Percentiles rank a stretch among this genome's conserved stretches.
These are phyloP conservation scores for Phytophthora macrochlamydospora DNA, from an alignment of 352 stramenopile species.

Conservation along the genomic window DNA sequence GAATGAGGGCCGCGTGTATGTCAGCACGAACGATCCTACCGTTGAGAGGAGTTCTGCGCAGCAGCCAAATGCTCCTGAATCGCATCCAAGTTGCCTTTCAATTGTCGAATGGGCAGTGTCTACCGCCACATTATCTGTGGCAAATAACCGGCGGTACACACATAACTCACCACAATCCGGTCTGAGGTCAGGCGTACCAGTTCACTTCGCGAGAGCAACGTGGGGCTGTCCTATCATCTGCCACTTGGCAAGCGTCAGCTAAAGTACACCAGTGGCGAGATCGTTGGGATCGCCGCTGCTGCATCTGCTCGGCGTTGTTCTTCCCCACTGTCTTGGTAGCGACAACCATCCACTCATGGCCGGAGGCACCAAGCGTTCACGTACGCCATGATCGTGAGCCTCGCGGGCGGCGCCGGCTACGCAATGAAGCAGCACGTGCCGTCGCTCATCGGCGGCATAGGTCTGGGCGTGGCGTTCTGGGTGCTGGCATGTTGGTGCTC, in stretches of 20 bases:
- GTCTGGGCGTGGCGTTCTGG: constrained; percentile 72
- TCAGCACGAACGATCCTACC: constrained; percentile 81
- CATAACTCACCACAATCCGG: background rate
- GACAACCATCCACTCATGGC: constrained; percentile 16
- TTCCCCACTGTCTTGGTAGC: background rate
- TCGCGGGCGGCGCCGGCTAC: constrained; percentile 69
- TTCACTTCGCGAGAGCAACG: background rate
- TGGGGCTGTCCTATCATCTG: background rate
- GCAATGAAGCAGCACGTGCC: constrained; percentile 62
- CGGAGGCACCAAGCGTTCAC: constrained; percentile 72
- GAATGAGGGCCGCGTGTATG: constrained; percentile 83
- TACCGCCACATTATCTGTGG: background rate
- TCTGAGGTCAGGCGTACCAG: background rate
- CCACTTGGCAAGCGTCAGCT: background rate
- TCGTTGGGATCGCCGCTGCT: background rate
- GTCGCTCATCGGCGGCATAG: constrained; percentile 71
- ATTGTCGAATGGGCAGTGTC: background rate
- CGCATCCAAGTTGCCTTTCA: background rate
- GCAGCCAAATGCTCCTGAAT: background rate
- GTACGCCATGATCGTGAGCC: constrained; percentile 67
- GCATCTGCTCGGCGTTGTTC: background rate
- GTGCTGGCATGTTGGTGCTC: constrained; percentile 64
- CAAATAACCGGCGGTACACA: background rate
- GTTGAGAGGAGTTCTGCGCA: background rate
- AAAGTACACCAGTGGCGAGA: background rate